Evolutionary conservation across 441 rosid species (phyloP).

Genomic region (Populus hybrid): DNA sequence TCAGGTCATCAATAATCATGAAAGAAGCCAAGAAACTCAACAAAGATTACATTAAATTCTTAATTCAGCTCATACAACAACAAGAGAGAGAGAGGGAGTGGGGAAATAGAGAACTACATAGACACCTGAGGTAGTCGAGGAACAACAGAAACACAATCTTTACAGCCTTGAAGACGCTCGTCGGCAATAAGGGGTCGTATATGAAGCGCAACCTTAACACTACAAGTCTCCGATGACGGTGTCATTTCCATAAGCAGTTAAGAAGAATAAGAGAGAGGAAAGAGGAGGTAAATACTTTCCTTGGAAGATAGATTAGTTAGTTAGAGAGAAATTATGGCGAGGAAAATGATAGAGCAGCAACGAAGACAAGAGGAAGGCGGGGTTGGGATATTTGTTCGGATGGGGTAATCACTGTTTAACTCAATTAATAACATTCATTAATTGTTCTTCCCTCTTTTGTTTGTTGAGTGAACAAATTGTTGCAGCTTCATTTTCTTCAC

Average conservation of each 20-base stretch:
- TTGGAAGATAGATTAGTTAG: background rate
- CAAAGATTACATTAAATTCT: background rate
- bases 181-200: constrained; percentile 94
- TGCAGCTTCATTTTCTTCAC: too few relatives aligned
- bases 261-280: background rate
- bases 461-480: too few relatives aligned
- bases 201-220: constrained; percentile 94
- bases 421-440: too few relatives aligned
- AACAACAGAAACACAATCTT: constrained; percentile 87
- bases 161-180: constrained; percentile 85
- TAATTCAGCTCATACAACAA: background rate
- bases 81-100: too few relatives aligned
- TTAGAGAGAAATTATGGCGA: background rate
- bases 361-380: background rate
- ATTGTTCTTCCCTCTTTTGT: too few relatives aligned
- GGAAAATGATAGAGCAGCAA: background rate
- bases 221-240: constrained; percentile 53
- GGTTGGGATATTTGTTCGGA: too few relatives aligned
- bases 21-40: background rate
- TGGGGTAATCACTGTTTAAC: too few relatives aligned
- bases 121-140: constrained; percentile 94
- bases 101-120: background rate
- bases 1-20: background rate
- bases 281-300: background rate
- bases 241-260: constrained; percentile 24